phyloP scores from a whole-genome alignment of 176 grass and related monocot species.

The Dactylis glomerata region DNA sequence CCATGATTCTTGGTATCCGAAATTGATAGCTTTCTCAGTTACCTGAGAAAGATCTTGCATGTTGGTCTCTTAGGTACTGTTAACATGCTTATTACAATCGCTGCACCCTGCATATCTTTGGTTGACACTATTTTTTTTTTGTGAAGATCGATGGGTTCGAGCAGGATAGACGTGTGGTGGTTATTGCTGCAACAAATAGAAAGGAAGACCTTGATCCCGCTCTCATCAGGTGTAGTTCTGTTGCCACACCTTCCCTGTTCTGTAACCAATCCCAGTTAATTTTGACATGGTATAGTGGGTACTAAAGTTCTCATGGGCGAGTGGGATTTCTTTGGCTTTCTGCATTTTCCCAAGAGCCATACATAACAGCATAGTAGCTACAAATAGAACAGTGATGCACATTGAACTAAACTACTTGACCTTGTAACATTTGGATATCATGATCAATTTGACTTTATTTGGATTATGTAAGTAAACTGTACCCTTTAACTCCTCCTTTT shows the following conservation, averaged over 20 bases:
- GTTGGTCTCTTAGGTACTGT: not conserved
- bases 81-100: constrained; percentile 12
- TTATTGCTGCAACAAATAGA: constrained; percentile 99
- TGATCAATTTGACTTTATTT: not conserved
- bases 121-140: constrained; percentile 13
- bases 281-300: not conserved
- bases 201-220: constrained; percentile 95
- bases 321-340: not conserved
- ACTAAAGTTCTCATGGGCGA: constrained; percentile 13
- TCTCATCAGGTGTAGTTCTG: constrained; percentile 72
- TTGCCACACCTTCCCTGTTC: constrained; percentile 5
- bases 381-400: not conserved
- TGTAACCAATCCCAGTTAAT: constrained; percentile 4
- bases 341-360: not conserved
- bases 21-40: constrained; percentile 12
- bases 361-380: not conserved
- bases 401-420: constrained; percentile 11
- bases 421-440: not conserved
- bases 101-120: not conserved
- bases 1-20: not conserved
- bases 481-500: not conserved
- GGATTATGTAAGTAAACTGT: constrained; percentile 3
- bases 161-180: constrained; percentile 74
- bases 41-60: not conserved
- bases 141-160: constrained; percentile 95